phyloP scores from a whole-genome alignment of 2,329 filamentous ascomycete genomes.

The Onygenales sp. region DNA sequence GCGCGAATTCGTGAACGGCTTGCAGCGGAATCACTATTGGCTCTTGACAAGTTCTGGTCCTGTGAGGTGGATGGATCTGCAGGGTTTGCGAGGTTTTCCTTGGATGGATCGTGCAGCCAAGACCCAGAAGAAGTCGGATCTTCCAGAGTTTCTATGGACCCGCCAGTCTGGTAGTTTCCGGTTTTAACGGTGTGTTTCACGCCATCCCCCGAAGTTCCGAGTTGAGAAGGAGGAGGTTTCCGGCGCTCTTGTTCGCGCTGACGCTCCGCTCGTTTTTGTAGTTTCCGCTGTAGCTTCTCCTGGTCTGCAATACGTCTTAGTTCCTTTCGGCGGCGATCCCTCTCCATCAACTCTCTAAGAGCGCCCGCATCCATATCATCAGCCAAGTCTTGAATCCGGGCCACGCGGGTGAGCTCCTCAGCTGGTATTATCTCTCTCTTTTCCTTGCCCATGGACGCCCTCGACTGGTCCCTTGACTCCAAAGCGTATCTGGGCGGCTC shows the following conservation, averaged over 20 bases:
- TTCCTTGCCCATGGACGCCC: slow-evolving; percentile 42
- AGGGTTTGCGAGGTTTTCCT: slow-evolving; percentile 22
- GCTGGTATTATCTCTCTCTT: slow-evolving; percentile 50
- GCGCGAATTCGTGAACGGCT: background rate
- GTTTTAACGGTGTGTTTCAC: background rate
- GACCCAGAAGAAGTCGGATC: slow-evolving; percentile 12
- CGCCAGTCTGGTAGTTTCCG: background rate
- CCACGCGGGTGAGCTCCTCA: slow-evolving; percentile 52
- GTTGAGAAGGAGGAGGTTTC: slow-evolving; percentile 1
- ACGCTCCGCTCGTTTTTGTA: slow-evolving; percentile 41
- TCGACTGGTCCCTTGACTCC: slow-evolving; percentile 37
- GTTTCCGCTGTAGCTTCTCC: slow-evolving; percentile 45
- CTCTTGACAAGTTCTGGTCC: background rate
- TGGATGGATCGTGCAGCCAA: slow-evolving; percentile 26
- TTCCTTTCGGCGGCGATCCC: slow-evolving; percentile 72
- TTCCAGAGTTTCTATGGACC: background rate
- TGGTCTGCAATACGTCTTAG: slow-evolving; percentile 63
- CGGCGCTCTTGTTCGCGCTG: slow-evolving; percentile 48
- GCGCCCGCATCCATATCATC: slow-evolving; percentile 79
- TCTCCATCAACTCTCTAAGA: slow-evolving; percentile 78
- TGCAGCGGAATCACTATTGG: background rate
- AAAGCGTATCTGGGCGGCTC: slow-evolving; percentile 51
- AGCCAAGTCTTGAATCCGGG: slow-evolving; percentile 58
- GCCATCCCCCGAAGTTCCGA: slow-evolving; percentile 4
- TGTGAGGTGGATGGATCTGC: slow-evolving; percentile 4